Evolutionary conservation across 1,284 basidiomycete species (phyloP), one percentile per base, ranked within the genome.

Genomic region (Laetiporus sulphureus): DNA sequence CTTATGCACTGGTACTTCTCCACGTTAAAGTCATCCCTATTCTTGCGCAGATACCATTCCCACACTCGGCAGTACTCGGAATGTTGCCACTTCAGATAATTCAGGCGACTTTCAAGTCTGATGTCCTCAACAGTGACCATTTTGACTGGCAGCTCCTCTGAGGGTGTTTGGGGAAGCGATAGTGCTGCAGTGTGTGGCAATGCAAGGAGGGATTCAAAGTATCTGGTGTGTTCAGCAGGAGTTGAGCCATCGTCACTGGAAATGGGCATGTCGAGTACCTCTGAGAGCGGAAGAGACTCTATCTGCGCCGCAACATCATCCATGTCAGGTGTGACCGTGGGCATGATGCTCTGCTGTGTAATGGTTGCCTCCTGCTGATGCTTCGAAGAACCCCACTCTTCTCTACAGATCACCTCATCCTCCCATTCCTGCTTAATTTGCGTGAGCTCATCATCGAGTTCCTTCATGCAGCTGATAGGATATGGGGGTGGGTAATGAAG

Each of bases 1-100:
- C 73, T 79, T 60, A 98, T 85, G 53, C 83, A 80, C 59, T 98
- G 95, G 58, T 95, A 97, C 59, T 93, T 89, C 60, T 93, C 91
- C 22, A 95, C 89, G 31, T 89, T 76, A 52, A 96, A 84, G 51
- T 89, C 84, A 54, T 91, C 88, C 4, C 69, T 61, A 61, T 91
- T 86, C 63, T 88, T 82, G 38, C 83, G 76, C 12, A 89, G 66
- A 57, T 95, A 94, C 83, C 89, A 93, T 56, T 91, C 84, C 91
- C 93, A 97, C 15, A 92, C 77, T 36, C 84, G 81, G 32, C 88
- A 75, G 50, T 91, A 84, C 53, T 93, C 89, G 44, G 83, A 79
- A 48, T 94, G 87, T 44, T 83, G 79, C 67, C 81, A 83, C 58
- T 86, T 82, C 24, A 87, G 68, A 31, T 80, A 71, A 30, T 73